A percentile compares a stretch with the other conserved stretches of the same genome.
Evolutionary conservation across 2,329 filamentous ascomycete genomes (phyloP).

Genomic region (Aspergillus pseudonomiae): DNA sequence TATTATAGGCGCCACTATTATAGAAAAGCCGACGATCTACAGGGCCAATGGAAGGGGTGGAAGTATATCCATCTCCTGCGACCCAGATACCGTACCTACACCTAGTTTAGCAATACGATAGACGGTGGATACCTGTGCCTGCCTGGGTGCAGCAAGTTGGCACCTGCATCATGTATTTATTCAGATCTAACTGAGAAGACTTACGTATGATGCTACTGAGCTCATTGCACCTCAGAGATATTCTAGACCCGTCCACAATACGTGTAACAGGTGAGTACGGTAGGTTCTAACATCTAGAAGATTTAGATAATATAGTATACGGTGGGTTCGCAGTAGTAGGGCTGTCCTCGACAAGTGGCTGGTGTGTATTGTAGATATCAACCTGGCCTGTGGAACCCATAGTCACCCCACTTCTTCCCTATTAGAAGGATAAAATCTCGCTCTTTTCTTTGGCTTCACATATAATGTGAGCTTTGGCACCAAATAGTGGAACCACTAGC

Average conservation of each 20-base stretch:
- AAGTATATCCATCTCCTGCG: background rate
- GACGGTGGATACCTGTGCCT: background rate
- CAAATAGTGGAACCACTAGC: background rate
- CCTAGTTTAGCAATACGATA: background rate
- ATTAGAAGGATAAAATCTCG: background rate
- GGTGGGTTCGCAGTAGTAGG: background rate
- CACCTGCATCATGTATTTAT: background rate
- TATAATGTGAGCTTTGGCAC: background rate
- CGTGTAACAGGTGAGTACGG: background rate
- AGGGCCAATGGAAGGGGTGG: background rate
- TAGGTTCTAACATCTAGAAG: background rate
- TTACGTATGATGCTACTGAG: background rate
- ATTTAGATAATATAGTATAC: background rate
- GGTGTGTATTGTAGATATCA: background rate
- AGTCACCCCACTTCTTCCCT: background rate
- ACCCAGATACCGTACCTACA: background rate
- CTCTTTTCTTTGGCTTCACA: background rate
- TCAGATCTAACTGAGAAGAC: background rate
- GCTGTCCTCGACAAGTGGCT: background rate
- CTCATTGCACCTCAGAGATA: background rate
- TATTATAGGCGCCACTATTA: background rate
- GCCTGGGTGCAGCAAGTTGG: background rate
- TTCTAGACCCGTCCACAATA: background rate
- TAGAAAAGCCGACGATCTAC: background rate
- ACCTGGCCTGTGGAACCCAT: background rate